Conservation (phyloP, 257 asterid genomes). For the Dorcoceras hygrometricum region DNA sequence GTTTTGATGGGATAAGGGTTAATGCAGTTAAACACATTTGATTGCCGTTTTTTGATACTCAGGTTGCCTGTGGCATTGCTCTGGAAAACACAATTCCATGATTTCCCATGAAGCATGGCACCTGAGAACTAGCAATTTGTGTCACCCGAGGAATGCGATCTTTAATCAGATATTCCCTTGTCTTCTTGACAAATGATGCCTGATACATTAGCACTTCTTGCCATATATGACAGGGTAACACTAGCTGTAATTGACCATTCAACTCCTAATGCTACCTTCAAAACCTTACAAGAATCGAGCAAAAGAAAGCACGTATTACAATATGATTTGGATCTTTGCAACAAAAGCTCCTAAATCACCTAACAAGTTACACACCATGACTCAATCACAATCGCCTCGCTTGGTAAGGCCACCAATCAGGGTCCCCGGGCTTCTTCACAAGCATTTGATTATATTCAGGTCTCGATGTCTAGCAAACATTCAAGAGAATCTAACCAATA, state of each 20-base stretch:
- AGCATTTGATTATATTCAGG: slow-evolving; percentile 89
- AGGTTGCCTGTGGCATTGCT: neutral
- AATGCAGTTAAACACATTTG: neutral
- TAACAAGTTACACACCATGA: neutral
- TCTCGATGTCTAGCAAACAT: slow-evolving; percentile 69
- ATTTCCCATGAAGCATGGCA: too few relatives aligned
- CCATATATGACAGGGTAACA: too few relatives aligned
- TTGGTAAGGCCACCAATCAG: slow-evolving; percentile 77
- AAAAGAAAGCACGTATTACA: neutral
- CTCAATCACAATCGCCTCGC: slow-evolving; percentile 8
- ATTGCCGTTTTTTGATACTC: neutral
- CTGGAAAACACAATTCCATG: too few relatives aligned
- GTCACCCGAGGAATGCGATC: too few relatives aligned
- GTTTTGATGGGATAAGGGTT: neutral
- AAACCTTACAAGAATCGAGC: neutral
- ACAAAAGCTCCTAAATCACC: neutral
- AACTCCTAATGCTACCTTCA: too few relatives aligned
- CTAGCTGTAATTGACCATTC: too few relatives aligned
- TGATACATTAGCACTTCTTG: too few relatives aligned
- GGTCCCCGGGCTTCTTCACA: slow-evolving; percentile 87
- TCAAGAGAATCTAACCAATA: slow-evolving; percentile 9
- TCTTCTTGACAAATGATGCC: too few relatives aligned
- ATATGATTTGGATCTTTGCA: neutral
- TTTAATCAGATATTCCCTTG: too few relatives aligned
- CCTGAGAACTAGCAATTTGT: too few relatives aligned